Percentiles rank a stretch among this genome's conserved stretches.
Conservation (phyloP, 176 grass and related monocot genomes). For the Juncus inflexus region DNA sequence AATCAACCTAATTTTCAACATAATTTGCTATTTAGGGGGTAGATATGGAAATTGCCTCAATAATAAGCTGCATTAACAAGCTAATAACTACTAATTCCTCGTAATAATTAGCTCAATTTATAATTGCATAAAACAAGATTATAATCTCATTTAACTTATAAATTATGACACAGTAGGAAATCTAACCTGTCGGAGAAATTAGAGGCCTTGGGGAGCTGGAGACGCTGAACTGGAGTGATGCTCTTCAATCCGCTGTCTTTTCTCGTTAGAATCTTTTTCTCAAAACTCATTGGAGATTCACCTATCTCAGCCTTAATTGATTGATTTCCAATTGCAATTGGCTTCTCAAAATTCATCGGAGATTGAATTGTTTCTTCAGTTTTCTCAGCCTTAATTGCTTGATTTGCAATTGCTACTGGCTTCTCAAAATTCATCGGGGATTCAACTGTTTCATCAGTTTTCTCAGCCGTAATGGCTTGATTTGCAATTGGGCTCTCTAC, state of each 20-base stretch:
- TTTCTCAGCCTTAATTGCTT: background rate
- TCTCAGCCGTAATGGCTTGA: background rate
- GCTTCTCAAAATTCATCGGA: background rate
- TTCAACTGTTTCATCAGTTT: background rate
- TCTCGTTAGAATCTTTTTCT: background rate
- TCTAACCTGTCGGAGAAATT: slow-evolving; percentile 16
- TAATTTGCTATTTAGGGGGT: too few species aligned
- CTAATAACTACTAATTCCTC: too few species aligned
- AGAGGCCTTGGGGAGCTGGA: slow-evolving; percentile 17
- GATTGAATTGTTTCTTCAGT: background rate
- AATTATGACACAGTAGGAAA: background rate
- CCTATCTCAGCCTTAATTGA: background rate
- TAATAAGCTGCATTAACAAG: too few species aligned
- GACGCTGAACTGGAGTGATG: slow-evolving; percentile 6
- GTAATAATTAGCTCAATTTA: too few species aligned
- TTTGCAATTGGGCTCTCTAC: background rate
- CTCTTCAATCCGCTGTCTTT: slow-evolving; percentile 17
- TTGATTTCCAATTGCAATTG: too few species aligned
- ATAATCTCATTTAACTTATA: background rate
- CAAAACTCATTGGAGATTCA: background rate
- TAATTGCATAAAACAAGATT: too few species aligned
- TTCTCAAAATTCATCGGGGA: slow-evolving; percentile 2
- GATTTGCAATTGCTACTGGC: too few species aligned
- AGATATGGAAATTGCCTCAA: background rate
- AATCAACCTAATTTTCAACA: too few species aligned